Evolutionary conservation across 2,329 filamentous ascomycete genomes (phyloP).

Genomic region (Colletotrichum simmondsii): DNA sequence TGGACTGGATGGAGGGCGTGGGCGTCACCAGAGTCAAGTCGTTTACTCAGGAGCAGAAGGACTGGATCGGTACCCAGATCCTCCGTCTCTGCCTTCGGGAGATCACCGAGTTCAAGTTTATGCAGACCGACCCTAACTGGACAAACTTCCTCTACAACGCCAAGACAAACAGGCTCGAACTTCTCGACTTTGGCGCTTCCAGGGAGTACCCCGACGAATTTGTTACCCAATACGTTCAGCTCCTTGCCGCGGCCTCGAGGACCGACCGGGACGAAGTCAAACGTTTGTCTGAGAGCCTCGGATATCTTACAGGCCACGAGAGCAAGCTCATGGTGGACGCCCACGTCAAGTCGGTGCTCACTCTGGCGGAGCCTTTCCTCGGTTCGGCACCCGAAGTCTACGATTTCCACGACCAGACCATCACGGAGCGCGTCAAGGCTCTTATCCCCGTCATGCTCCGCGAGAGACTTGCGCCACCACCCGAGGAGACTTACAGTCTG

Average conservation of each 20-base stretch:
- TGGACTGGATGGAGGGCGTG: constrained; percentile 88
- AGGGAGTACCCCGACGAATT: constrained; percentile 86
- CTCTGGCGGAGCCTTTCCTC: constrained; percentile 91
- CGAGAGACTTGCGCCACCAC: constrained; percentile 88
- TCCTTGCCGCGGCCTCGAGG: constrained; percentile 83
- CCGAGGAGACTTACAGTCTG: constrained; percentile 96
- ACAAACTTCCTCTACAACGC: constrained; percentile 97
- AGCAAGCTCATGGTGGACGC: constrained; percentile 88
- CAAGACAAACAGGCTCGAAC: constrained; percentile 77
- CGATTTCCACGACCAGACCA: constrained; percentile 94
- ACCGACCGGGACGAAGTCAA: constrained; percentile 73
- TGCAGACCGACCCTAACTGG: constrained; percentile 99
- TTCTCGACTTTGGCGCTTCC: constrained; percentile 95
- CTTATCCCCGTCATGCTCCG: constrained; percentile 94
- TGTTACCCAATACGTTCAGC: constrained; percentile 80
- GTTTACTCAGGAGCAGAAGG: constrained; percentile 84
- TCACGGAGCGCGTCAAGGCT: constrained; percentile 89
- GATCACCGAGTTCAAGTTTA: constrained; percentile 94
- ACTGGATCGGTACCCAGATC: constrained; percentile 97
- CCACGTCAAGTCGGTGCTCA: constrained; percentile 87
- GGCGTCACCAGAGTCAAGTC: constrained; percentile 84
- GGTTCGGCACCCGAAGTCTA: constrained; percentile 82
- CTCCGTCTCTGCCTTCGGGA: constrained; percentile 91
- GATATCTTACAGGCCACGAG: constrained; percentile 93
- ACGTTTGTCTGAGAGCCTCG: constrained; percentile 78